Evolutionary conservation across 768 basidiomycete species (phyloP), one percentile per base, ranked within the genome.

Genomic region (Panellus pusillus): DNA sequence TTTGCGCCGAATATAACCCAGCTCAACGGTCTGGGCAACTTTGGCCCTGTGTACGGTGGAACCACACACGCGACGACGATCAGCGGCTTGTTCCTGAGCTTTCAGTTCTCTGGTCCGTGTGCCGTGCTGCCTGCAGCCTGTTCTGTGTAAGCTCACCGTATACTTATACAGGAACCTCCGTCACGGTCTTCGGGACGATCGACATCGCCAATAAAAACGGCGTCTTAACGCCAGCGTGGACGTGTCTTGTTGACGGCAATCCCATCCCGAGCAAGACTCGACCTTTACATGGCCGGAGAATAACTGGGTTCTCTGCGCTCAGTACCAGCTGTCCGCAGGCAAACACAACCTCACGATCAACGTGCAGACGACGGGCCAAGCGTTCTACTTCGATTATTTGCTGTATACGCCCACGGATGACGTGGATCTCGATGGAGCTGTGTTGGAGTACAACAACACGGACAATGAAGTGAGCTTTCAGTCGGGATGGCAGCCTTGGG

Each of bases 381-480:
- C 58, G 5, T 70, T 72, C 52, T 69, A 62, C 57, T 55, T 70
- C 15, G 70, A 72, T 50, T 63, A 63, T 36, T 36, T 72, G n/a
- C 31, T 35, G 6, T 70, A 68, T 43, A 59, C 59, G 4, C 67
- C 69, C 1, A 27, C 39, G 8, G 40, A 46, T 4, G 35, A 46
- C 35, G 53, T n/a, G n/a, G 28, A 19, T 6, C 48, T 45, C 9
- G 41, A 44, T 11, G 39, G 45, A 2, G 58, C 50, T 2, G 50
- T 52, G 6, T 28, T 57, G 4, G 15, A 46, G 27, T 52, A 47
- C 46, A 17, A 20, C 11, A 50, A 55, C 18, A 47, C 51, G 6
- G 65, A 68, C 47, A 50, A 65, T 4, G 37, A 54, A 9, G 60
- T 68, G 9, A 36, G 53, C 14, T 67, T 50, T 36, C 60, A 52